Conservation (phyloP, 202 grass and related monocot genomes). For the Digitaria exilis region DNA sequence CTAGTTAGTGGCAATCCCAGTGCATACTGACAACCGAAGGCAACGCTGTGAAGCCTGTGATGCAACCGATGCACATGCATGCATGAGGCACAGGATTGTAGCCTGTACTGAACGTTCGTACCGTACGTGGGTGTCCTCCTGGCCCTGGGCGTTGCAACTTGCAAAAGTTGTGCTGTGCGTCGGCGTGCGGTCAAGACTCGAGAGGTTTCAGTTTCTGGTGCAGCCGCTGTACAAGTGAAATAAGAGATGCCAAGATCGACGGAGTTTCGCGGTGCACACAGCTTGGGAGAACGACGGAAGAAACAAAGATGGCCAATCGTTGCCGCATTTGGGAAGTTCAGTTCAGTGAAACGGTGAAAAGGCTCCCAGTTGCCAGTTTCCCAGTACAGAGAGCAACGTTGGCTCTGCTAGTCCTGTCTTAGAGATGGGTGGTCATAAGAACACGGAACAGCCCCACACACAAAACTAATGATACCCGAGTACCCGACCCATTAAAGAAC, state of each 20-base stretch:
- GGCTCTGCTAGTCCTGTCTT: neutral
- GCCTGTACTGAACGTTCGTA: neutral
- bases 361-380: neutral
- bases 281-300: neutral
- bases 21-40: no score
- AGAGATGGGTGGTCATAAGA: neutral
- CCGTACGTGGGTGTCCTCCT: neutral
- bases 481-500: conserved; percentile 24
- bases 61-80: conserved; percentile 21
- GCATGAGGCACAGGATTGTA: neutral
- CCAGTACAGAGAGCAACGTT: conserved; percentile 7
- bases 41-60: neutral
- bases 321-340: neutral
- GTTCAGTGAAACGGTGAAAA: neutral
- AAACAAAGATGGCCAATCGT: neutral
- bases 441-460: neutral
- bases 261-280: no score
- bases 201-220: neutral
- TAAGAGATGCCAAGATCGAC: neutral
- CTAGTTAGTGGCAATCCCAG: neutral
- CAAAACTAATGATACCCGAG: conserved; percentile 33
- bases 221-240: neutral
- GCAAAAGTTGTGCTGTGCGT: neutral
- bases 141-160: neutral
- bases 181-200: neutral